Base-by-base conservation (phyloP, 2,329 filamentous ascomycete genomes). In the Didymellaceae sp. region DNA sequence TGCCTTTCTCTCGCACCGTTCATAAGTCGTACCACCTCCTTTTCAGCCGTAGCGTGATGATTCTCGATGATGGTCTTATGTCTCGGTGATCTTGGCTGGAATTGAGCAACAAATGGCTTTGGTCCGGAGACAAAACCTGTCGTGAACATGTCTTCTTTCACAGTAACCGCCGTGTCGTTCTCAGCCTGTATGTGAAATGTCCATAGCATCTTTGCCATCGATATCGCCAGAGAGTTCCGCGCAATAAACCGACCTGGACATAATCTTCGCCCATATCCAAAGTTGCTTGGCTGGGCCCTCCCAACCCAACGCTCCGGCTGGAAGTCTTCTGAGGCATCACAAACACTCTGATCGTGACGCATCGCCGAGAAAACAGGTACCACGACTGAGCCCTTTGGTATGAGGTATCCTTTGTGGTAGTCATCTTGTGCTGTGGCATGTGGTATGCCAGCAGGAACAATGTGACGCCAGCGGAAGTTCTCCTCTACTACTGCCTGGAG, bases 151-250 rank as follows among this genome's bases (percentile, higher is more conserved):
- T 45, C 18, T 17, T 45, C 42, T 7, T 2, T 3, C 2, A 45
- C 25, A 3, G 6, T 24, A 4, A 45, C 35, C 10, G 11, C 18
- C 6, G 9, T 11, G 13, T 25, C 25, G 18, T 38, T 25, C 6
- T 45, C 30, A 2, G 33, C 30, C 52, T 21, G 54, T 10, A 82
- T 69, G 45, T 82, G 78, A 17, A 80, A 80, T 0, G 78, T 79
- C 58, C 81, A 75, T 38, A 83, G 76, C 68, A 82, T 74, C 33
- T 78, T 68, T 1, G 78, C 76, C 46, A 82, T 77, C 16, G 77
- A 78, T 50, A 82, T 77, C 51, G 78, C 65, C 57, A 80, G 45
- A 53, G 67, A 68, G 21, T 70, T 67, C 1, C 47, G 54, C 2
- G 70, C 71, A 30, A 75, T 62, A 49, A 63, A 48, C 6, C 65